A percentile compares a stretch with the other conserved stretches of the same genome.
phyloP scores from a whole-genome alignment of 495 filamentous ascomycete species.

The Opeltia flavorubescens region DNA sequence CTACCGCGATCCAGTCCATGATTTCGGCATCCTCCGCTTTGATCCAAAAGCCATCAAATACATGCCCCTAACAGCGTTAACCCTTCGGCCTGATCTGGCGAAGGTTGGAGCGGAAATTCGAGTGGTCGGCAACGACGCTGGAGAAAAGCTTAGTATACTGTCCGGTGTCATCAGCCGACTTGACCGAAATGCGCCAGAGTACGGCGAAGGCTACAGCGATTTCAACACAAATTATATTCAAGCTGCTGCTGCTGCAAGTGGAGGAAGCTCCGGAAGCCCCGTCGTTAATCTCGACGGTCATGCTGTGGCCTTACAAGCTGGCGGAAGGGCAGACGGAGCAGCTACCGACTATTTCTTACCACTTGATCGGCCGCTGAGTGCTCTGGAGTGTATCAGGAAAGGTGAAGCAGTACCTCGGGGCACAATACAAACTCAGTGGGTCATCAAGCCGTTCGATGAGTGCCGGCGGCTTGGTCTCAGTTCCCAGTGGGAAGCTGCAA shows the following conservation, averaged over 20 bases:
- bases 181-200: constrained; percentile 93
- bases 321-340: constrained; percentile 83
- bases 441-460: constrained; percentile 94
- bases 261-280: constrained; percentile 90
- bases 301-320: constrained; percentile 88
- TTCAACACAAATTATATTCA: constrained; percentile 99
- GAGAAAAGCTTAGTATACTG: constrained; percentile 95
- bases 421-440: constrained; percentile 96
- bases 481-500: constrained; percentile 69
- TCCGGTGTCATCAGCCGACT: constrained; percentile 94
- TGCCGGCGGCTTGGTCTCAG: constrained; percentile 80
- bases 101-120: constrained; percentile 86
- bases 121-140: constrained; percentile 96
- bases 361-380: constrained; percentile 73
- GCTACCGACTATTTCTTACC: constrained; percentile 98
- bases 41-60: constrained; percentile 92
- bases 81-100: constrained; percentile 74
- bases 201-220: constrained; percentile 95
- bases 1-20: constrained; percentile 95
- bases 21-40: constrained; percentile 94
- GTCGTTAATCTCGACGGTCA: constrained; percentile 92
- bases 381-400: constrained; percentile 70
- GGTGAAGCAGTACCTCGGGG: constrained; percentile 64
- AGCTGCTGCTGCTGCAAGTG: constrained; percentile 89
- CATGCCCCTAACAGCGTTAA: constrained; percentile 70